Conservation (phyloP, 495 filamentous ascomycete species). For the Ramalina peruviana region DNA sequence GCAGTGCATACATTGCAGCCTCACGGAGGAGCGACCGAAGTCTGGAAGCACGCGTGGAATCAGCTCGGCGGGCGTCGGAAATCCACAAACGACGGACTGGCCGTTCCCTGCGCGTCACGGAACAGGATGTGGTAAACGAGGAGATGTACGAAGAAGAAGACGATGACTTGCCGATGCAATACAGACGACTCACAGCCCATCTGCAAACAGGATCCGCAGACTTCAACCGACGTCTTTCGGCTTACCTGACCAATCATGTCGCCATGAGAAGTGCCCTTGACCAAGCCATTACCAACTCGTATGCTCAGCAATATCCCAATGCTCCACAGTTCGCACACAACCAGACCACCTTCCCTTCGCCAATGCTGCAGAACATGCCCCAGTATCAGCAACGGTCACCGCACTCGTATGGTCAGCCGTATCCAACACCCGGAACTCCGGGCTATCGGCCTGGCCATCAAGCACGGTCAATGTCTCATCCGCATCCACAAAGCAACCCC, state of each 20-base stretch:
- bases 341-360: conserved; percentile 27
- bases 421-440: conserved; percentile 19
- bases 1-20: conserved; percentile 83
- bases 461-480: conserved; percentile 25
- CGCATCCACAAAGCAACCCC: conserved; percentile 12
- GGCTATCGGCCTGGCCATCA: conserved; percentile 18
- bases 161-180: conserved; percentile 38
- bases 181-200: conserved; percentile 39
- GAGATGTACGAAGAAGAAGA: conserved; percentile 98
- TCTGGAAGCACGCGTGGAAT: conserved; percentile 79
- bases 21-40: conserved; percentile 83
- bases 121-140: conserved; percentile 79
- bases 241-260: conserved; percentile 44
- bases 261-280: conserved; percentile 41
- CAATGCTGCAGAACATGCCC: conserved; percentile 21
- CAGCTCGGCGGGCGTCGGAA: conserved; percentile 72
- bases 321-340: conserved; percentile 26
- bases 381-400: conserved; percentile 17
- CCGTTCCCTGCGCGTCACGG: conserved; percentile 66
- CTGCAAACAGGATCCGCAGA: conserved; percentile 37
- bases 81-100: conserved; percentile 87
- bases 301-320: conserved; percentile 31
- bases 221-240: conserved; percentile 43
- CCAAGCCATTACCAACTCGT: conserved; percentile 32
- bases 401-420: conserved; percentile 22